Base-by-base conservation (phyloP, 2,329 filamentous ascomycete genomes). In the Fusarium zealandicum region DNA sequence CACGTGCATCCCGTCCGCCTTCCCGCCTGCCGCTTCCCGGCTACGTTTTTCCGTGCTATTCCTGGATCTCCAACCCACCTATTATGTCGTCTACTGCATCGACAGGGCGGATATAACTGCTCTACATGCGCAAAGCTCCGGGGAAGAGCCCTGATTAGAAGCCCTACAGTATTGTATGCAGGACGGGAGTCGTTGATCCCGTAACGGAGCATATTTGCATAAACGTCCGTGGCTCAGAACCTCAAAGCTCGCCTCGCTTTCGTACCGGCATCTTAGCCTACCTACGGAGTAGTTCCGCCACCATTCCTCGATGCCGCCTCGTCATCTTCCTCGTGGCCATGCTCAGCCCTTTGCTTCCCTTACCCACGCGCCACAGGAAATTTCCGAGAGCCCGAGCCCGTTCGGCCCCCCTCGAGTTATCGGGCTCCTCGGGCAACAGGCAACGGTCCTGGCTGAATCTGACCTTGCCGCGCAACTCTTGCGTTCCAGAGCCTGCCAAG, bases 301-400 rank as follows among this genome's bases (percentile, higher is more conserved):
- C 38, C 51, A 58, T 59, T 57, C 51, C 40, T 53, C n/a, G 22
- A 57, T 58, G 55, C 54, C 45, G 50, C 54, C 48, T 62, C 52
- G 61, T 59, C 61, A 64, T 64, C 39, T 39, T 47, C 43, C 53
- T 64, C 51, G 57, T 54, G 59, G 57, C 39, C 41, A 32, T 22
- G 10, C 37, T 49, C 55, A 47, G 47, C 47, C 47, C 30, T 48
- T 54, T 52, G 38, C 62, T 64, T 56, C 52, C 61, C 61, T 62
- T 49, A 66, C 63, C 63, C 63, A 64, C 36, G 51, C 45, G 46
- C 49, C 54, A 53, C 46, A 45, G 35, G 30, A 47, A 47, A 41
- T 38, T 39, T 28, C 20, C 28, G 18, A 14, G 41, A 47, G 17
- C 31, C 49, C 46, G 36, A 59, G 47, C 42, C 57, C 42, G 40